Evolutionary conservation across 176 grass and related monocot genomes (phyloP).

Genomic region (Thalia dealbata): DNA sequence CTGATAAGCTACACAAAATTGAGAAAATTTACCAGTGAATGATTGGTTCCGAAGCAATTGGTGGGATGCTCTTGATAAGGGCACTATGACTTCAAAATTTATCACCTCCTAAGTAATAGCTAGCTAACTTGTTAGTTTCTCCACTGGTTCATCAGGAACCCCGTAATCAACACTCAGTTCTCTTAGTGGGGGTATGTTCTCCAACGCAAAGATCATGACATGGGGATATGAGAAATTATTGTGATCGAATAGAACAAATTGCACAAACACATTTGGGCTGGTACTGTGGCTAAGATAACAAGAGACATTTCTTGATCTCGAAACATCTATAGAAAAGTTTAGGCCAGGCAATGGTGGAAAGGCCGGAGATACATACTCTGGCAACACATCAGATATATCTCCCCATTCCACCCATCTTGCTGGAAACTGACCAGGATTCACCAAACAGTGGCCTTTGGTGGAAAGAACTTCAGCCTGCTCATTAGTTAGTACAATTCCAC

Average conservation of each 20-base stretch:
- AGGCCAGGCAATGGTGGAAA: slow-evolving; percentile 40
- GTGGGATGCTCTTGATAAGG: neutral
- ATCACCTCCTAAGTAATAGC: slow-evolving; percentile 2
- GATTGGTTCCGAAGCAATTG: neutral
- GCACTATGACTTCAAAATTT: slow-evolving; percentile 8
- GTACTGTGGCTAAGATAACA: slow-evolving; percentile 98
- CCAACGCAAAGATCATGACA: slow-evolving; percentile 90
- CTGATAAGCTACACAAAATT: slow-evolving; percentile 1
- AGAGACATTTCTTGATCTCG: slow-evolving; percentile 83
- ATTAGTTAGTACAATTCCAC: slow-evolving; percentile 71
- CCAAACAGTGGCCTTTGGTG: slow-evolving; percentile 59
- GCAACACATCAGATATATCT: slow-evolving; percentile 79
- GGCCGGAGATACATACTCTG: slow-evolving; percentile 52
- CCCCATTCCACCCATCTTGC: slow-evolving; percentile 91
- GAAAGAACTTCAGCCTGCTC: slow-evolving; percentile 57
- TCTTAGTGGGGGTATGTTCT: slow-evolving; percentile 95
- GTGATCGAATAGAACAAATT: slow-evolving; percentile 90
- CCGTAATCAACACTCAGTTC: slow-evolving; percentile 99
- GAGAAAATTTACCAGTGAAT: neutral
- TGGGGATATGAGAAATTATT: slow-evolving; percentile 73
- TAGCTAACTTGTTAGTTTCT: slow-evolving; percentile 48
- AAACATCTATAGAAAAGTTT: slow-evolving; percentile 85
- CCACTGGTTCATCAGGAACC: slow-evolving; percentile 67
- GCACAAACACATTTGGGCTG: slow-evolving; percentile 89
- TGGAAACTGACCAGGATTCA: slow-evolving; percentile 71